A percentile compares a stretch with the other conserved stretches of the same genome.
Evolutionary conservation across 306 rosid species (phyloP).

Genomic region (Potentilla sterilis): DNA sequence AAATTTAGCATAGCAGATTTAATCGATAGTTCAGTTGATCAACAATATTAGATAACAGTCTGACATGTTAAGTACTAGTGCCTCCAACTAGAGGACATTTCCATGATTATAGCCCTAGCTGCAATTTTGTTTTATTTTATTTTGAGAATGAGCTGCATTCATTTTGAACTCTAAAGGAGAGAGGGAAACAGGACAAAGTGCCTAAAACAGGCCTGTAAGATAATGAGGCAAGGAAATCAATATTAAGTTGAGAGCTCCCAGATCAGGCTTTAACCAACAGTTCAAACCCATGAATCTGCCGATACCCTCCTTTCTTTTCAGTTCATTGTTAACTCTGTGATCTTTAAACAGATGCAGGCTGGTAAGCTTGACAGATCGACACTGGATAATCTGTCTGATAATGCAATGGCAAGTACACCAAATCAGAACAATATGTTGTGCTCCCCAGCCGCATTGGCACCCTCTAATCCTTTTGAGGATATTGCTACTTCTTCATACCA

Average conservation of each 20-base stretch:
- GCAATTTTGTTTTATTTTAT: no score
- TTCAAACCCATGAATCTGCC: background rate
- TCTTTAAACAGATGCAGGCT: conserved; percentile 3
- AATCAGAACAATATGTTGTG: background rate
- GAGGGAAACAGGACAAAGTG: no score
- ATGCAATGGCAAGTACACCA: conserved; percentile 10
- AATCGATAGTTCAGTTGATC: background rate
- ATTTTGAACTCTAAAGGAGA: no score
- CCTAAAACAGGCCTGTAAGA: no score
- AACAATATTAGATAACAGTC: background rate
- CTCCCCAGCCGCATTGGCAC: background rate
- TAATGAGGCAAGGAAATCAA: no score
- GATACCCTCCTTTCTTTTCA: background rate
- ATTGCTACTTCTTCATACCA: background rate
- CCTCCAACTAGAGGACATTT: background rate
- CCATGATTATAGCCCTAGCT: no score
- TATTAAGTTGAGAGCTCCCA: background rate
- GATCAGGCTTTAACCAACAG: background rate
- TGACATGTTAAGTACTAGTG: background rate
- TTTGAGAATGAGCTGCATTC: no score
- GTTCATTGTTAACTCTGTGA: background rate
- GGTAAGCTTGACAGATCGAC: conserved; percentile 12
- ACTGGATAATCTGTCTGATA: conserved; percentile 11
- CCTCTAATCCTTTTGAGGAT: conserved; percentile 14
- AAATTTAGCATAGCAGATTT: background rate